Percentiles rank a stretch among this genome's conserved stretches.
phyloP scores from a whole-genome alignment of 2,329 filamentous ascomycete genomes.

The Blastomyces gilchristii region DNA sequence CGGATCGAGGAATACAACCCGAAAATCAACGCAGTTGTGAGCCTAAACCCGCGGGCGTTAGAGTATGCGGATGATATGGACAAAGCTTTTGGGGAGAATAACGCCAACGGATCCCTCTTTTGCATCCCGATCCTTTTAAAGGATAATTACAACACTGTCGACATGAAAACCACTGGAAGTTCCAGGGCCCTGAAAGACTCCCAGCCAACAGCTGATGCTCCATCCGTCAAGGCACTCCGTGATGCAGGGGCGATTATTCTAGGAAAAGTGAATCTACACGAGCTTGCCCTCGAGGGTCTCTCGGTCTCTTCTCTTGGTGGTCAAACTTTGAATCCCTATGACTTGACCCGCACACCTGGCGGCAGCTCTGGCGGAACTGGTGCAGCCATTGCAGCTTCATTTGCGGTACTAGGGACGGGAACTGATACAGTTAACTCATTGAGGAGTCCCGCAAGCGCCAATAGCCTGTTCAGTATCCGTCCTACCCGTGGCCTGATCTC shows the following conservation, averaged over 20 bases:
- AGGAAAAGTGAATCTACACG: constrained; percentile 53
- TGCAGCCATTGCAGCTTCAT: constrained; percentile 48
- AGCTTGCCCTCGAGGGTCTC: constrained; percentile 54
- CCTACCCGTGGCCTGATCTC: constrained; percentile 47
- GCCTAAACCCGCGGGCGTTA: constrained; percentile 42
- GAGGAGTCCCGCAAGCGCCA: constrained; percentile 52
- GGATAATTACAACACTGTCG: constrained; percentile 51
- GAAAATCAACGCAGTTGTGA: constrained; percentile 47
- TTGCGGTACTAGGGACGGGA: constrained; percentile 50
- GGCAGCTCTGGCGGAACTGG: constrained; percentile 55
- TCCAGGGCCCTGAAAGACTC: constrained; percentile 42
- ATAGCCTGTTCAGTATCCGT: constrained; percentile 49
- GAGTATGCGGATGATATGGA: constrained; percentile 44
- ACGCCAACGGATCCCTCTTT: constrained; percentile 45
- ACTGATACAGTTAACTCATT: constrained; percentile 55
- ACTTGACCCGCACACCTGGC: constrained; percentile 53
- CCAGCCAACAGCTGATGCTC: constrained; percentile 39
- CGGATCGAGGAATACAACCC: constrained; percentile 50
- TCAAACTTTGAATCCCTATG: constrained; percentile 58
- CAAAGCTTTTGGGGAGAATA: constrained; percentile 24
- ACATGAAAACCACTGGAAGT: constrained; percentile 50
- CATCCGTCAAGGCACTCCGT: constrained; percentile 42
- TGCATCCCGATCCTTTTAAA: constrained; percentile 54
- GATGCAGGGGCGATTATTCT: constrained; percentile 47
- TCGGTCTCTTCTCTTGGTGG: constrained; percentile 53